Base-by-base conservation (phyloP, 2,329 filamentous ascomycete species). In the Plectosphaerella plurivora region DNA sequence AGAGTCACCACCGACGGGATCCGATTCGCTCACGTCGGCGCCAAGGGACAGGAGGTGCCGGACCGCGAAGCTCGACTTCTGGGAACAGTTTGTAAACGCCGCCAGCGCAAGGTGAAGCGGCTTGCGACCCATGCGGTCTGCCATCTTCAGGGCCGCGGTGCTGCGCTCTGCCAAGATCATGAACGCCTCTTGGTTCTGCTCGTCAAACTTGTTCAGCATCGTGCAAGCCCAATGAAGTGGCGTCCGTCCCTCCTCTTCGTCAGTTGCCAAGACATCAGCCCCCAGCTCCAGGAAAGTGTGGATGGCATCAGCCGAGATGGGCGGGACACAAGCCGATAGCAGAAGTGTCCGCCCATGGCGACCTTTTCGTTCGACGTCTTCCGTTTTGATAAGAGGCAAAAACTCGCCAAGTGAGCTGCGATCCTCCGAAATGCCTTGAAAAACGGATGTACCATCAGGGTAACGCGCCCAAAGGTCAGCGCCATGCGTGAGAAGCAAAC, bases 391-490 rank as follows among this genome's bases (percentile, higher is more conserved):
- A 3, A 7, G 41, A 44, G 41, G 6, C n/a, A 20, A 22, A n/a
- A 44, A 12, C n/a, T 9, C 16, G 11, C 18, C 16, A 10, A 44
- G 2, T 5, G 8, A 10, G 41, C 41, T 12, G 16, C 41, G 3
- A 18, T 44, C 41, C 16, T 44, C 41, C 18, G 22, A 10, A n/a
- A 44, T 20, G 16, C 41, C 18, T 3, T 44, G 41, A 5, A 44
- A 10, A 18, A 44, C 41, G 2, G 18, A 44, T 4, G 12, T 44
- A 16, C 41, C 41, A 20, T 44, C 41, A 4, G 41, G 41, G 16
- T 44, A 59, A 7, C 50, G 56, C 9, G 54, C 57, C 22, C 61
- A 61, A 1, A 62, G 65, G 47, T 65, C 52, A 1, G 61, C 63
- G 3, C 64, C 64, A 33, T 63, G 56, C 1, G 57, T 51, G 14